phyloP scores from a whole-genome alignment of 768 basidiomycete species.

The Russula brevipes region DNA sequence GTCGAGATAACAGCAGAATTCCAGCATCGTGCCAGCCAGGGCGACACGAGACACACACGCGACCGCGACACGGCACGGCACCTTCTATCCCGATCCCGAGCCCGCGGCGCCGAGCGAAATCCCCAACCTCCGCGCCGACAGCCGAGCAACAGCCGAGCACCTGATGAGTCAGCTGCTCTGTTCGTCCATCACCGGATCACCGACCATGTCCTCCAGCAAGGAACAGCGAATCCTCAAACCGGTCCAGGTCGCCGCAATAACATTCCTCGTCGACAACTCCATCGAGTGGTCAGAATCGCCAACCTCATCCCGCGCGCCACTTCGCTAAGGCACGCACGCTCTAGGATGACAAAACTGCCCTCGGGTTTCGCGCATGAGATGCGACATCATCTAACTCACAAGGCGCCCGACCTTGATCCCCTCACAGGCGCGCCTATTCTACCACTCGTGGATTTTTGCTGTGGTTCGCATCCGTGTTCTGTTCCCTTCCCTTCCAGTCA shows the following conservation, averaged over 20 bases:
- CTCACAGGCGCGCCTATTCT: slow-evolving; percentile 56
- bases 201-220: not conserved
- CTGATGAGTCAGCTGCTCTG: too few relatives aligned
- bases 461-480: slow-evolving; percentile 44
- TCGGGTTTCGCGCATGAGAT: slow-evolving; percentile 73
- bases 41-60: too few relatives aligned
- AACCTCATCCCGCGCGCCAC: not conserved
- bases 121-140: too few relatives aligned
- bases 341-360: slow-evolving; percentile 75
- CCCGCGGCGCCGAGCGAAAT: too few relatives aligned
- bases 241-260: slow-evolving; percentile 25
- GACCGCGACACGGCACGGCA: too few relatives aligned
- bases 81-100: too few relatives aligned
- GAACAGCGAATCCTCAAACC: slow-evolving; percentile 4
- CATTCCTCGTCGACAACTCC: slow-evolving; percentile 34
- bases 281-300: slow-evolving; percentile 35
- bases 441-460: slow-evolving; percentile 68
- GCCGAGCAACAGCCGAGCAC: too few relatives aligned
- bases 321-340: not conserved
- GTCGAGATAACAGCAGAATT: too few relatives aligned
- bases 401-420: slow-evolving; percentile 39
- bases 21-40: too few relatives aligned
- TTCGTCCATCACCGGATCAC: too few relatives aligned
- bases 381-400: slow-evolving; percentile 52
- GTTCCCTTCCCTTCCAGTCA: too few relatives aligned